Conservation (phyloP, 2,329 filamentous ascomycete genomes). For the Ophiostoma ulmi region DNA sequence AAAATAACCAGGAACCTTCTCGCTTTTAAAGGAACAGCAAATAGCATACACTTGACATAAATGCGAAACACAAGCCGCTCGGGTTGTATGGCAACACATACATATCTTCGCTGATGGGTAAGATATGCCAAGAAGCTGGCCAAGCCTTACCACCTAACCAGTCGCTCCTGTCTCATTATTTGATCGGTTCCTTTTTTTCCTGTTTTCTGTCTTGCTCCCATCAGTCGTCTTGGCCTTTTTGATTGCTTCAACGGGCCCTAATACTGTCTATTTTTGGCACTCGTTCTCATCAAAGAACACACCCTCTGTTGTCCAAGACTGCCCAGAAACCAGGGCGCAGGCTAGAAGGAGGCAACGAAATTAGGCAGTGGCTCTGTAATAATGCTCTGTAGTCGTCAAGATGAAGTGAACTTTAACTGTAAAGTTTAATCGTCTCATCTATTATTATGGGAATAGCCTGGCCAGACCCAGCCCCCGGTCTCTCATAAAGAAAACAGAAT, state of each 20-base stretch:
- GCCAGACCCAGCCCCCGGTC: background rate
- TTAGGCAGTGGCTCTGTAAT: background rate
- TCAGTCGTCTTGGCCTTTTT: background rate
- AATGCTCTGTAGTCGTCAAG: background rate
- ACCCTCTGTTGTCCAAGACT: conserved; percentile 3
- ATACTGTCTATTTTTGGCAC: background rate
- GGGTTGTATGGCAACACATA: conserved; percentile 14
- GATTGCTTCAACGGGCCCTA: conserved; percentile 9
- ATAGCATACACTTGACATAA: conserved; percentile 4
- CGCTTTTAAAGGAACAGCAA: conserved; percentile 10
- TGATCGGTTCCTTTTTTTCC: background rate
- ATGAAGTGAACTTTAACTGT: background rate
- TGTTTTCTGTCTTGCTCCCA: background rate
- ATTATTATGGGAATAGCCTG: background rate
- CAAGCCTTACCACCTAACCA: background rate
- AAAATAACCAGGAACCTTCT: background rate
- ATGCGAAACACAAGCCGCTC: background rate
- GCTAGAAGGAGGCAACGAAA: conserved; percentile 3
- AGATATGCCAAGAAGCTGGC: conserved; percentile 22
- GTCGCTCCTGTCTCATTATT: conserved; percentile 1
- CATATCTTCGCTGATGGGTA: conserved; percentile 10
- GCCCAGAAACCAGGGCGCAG: conserved; percentile 4
- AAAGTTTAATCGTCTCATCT: background rate
- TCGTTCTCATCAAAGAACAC: background rate
- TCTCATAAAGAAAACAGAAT: background rate